Evolutionary conservation across 768 basidiomycete genomes (phyloP), one percentile per base, ranked within the genome.

Genomic region (Lyophyllum atratum): DNA sequence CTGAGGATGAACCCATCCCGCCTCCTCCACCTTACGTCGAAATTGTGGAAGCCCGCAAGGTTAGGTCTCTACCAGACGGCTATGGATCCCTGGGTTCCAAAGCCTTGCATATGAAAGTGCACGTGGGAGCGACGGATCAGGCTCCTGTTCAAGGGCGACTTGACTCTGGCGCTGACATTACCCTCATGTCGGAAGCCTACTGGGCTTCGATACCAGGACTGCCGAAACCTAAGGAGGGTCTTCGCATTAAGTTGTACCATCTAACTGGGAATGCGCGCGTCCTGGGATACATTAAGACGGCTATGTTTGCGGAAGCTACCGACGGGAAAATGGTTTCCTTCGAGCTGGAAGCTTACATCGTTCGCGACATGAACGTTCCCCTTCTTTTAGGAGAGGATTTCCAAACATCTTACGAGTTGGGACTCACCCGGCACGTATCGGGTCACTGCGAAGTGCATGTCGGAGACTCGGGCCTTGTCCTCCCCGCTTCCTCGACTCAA

Each of bases 331-430:
- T 25, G 26, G 65, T 76, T 1, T 54, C 62, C 47, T 26, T 74
- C 2, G 58, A 52, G 10, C 54, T 71, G 0, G 72, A 73, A 37
- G 70, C 70, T 0, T 73, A 73, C 40, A 64, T 73, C 0, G 66
- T 72, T 11, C 64, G 65, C 21, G 66, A 65, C 12, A 71, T 71
- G 70, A 55, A 64, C 0, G 64, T 67, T 0, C 66, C 66, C 0
- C 64, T 74, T 22, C 68, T 74, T 31, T 49, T 74, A 4, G 72
- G 72, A 2, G 70, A 72, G 34, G 71, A 72, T 34, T 72, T 68
- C 39, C 44, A 70, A 4, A 72, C 72, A 56, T 68, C 72, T 34
- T 75, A 74, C 31, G 34, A 52, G 17, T 17, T 52, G 3, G 39
- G 39, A 2, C 34, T 52, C n/a, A 56, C 26, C 2, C 52, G 59